Evolutionary conservation across 176 grass and related monocot genomes (phyloP).

Genomic region (Olyra latifolia): DNA sequence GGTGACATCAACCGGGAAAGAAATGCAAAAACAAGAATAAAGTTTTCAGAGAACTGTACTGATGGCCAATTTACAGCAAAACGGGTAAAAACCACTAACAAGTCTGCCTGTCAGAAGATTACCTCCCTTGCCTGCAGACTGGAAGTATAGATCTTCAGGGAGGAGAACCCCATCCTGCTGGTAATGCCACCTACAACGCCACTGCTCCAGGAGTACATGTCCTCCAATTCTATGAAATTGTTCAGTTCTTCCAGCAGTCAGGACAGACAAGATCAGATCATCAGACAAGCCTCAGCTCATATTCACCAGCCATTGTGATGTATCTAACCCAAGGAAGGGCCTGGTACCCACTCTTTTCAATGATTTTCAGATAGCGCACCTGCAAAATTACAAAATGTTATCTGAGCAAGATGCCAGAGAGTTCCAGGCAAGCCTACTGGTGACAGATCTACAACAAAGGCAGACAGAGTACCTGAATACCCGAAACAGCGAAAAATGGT

Average conservation of each 20-base stretch:
- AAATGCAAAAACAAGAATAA: not conserved
- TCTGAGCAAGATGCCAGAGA: not conserved
- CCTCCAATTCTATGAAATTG: not conserved
- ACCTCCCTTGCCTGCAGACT: not conserved
- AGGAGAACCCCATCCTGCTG: not conserved
- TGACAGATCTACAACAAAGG: not conserved
- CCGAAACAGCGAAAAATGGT: constrained; percentile 95
- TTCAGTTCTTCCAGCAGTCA: constrained; percentile 16
- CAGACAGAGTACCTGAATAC: constrained; percentile 78
- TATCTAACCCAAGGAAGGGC: constrained; percentile 98
- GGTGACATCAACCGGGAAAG: constrained; percentile 11
- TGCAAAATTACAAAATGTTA: constrained; percentile 32
- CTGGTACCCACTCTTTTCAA: constrained; percentile 98
- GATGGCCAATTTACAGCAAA: constrained; percentile 10
- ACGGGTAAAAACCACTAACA: not conserved
- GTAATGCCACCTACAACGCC: not conserved
- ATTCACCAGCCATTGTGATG: constrained; percentile 99
- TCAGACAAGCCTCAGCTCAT: constrained; percentile 91
- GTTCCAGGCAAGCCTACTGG: not conserved
- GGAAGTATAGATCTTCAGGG: not conserved
- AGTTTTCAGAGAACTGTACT: not conserved
- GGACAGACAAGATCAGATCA: constrained; percentile 23
- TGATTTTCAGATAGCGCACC: constrained; percentile 99
- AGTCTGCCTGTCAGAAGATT: not conserved
- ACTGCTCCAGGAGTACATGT: not conserved